Base-by-base conservation (phyloP, 306 rosid species). In the Sesbania bispinosa region DNA sequence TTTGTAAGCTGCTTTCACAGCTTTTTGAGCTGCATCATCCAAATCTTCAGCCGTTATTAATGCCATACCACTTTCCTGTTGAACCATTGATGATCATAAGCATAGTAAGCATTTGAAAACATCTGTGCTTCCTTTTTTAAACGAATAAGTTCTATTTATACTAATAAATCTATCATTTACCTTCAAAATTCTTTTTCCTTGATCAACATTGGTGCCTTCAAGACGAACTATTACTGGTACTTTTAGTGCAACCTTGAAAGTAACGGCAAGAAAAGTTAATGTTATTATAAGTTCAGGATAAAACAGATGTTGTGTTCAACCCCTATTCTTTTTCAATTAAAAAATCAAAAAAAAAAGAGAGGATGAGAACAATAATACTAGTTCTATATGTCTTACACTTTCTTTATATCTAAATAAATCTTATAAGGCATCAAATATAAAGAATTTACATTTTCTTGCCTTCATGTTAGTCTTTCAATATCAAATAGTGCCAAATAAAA, bases 221-320 rank as follows among this genome's bases (percentile, higher is more conserved):
- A 94, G 99, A 62, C 99, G 96, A 71, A 94, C 99, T 14, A 94
- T 7, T 68, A 94, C 99, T 4, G 99, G 99, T 57, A 94, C 99
- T 79, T 94, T 89, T 26, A 94, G 83, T 14, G 83, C 77, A 74
- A 94, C 99, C 99, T 94, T 65, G 41, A 78, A 62, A 33, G 73
- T 23, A 75, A 21, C 53, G 19, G 51, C 75, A 76, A 39, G 60
- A 65, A 14, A 72, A 39, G 69, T 74, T 59, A 43, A 75, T 29
- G 32, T 69, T 14, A 67, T 38, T 13, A 33, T 18, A 63, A 62
- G 67, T 15, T 33, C 32, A 41, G 58, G 67, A 42, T 58, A 50
- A 69, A 53, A 75, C 26, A 27, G 35, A 23, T 15, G 67, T 21
- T 0, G 1, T 42, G 52, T 73, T 73, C 43, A 48, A 47, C 29